A percentile compares a stretch with the other conserved stretches of the same genome.
phyloP scores from a whole-genome alignment of 2,329 filamentous ascomycete species.

The Berkeleyomyces rouxiae region DNA sequence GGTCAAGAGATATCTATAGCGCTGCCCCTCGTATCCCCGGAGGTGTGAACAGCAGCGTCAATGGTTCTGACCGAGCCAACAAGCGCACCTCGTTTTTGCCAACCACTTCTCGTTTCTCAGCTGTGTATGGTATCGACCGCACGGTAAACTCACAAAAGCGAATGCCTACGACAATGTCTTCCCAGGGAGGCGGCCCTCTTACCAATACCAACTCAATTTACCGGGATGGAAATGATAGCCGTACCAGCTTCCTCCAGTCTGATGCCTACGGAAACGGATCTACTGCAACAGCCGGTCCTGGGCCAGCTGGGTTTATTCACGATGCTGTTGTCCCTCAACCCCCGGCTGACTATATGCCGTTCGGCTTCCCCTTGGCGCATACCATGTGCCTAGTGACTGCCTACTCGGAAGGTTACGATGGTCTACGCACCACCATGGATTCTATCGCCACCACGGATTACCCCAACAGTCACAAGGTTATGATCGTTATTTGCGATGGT shows the following conservation, averaged over 20 bases:
- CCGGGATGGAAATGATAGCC: conserved; percentile 43
- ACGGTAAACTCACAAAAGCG: conserved; percentile 27
- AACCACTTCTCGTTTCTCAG: conserved; percentile 86
- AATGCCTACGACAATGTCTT: conserved; percentile 85
- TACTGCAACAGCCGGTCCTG: conserved; percentile 48
- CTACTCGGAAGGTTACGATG: conserved; percentile 89
- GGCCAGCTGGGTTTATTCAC: conserved; percentile 88
- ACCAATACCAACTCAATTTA: conserved; percentile 53
- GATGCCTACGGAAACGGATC: conserved; percentile 39
- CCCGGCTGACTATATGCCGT: conserved; percentile 92
- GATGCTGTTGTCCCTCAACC: conserved; percentile 92
- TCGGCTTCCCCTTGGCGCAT: conserved; percentile 87
- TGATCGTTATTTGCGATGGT: conserved; percentile 91
- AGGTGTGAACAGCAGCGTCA: conserved; percentile 50
- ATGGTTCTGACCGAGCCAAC: conserved; percentile 49
- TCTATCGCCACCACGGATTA: conserved; percentile 97
- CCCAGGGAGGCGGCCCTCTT: conserved; percentile 57
- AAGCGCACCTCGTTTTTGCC: conserved; percentile 83
- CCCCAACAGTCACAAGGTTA: conserved; percentile 95
- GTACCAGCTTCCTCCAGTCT: conserved; percentile 46
- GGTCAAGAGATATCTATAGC: conserved; percentile 93
- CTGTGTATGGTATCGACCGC: conserved; percentile 65
- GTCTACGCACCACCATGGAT: conserved; percentile 83
- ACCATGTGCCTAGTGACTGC: conserved; percentile 88
- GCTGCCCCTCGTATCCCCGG: conserved; percentile 68